Percentiles rank a stretch among this genome's conserved stretches.
Evolutionary conservation across 306 rosid genomes (phyloP).

Genomic region (Hippophae rhamnoides): DNA sequence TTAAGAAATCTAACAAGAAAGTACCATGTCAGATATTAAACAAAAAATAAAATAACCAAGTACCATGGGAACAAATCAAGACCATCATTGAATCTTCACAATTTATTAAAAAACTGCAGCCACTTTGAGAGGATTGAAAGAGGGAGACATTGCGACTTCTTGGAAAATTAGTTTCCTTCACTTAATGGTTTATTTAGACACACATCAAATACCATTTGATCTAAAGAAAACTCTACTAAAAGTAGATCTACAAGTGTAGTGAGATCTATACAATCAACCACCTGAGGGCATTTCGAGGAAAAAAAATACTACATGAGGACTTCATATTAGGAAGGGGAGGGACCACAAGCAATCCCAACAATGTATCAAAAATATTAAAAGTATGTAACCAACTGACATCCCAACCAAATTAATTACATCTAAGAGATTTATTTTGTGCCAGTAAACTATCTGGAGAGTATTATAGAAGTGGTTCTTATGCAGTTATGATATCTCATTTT

Average conservation of each 20-base stretch:
- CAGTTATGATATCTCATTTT: background rate
- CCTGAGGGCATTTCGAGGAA: background rate
- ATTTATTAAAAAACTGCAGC: background rate
- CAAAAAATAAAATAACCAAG: background rate
- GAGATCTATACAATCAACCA: background rate
- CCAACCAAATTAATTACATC: too few species aligned
- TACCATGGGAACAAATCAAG: background rate
- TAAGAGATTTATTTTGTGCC: background rate
- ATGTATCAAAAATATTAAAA: too few species aligned
- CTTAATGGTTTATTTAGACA: too few species aligned
- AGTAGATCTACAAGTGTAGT: background rate
- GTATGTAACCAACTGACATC: too few species aligned
- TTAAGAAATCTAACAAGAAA: background rate
- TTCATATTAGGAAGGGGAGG: background rate
- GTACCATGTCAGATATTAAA: background rate
- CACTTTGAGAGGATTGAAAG: slow-evolving; percentile 1
- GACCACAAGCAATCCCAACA: too few species aligned
- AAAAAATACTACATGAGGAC: background rate
- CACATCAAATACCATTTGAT: too few species aligned
- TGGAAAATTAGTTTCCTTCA: background rate
- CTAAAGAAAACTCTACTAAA: background rate
- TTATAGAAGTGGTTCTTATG: background rate
- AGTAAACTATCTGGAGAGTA: too few species aligned
- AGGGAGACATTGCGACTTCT: background rate
- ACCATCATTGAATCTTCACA: background rate